Evolutionary conservation across 805 yeast genomes (phyloP).

Genomic region (Candida maris): DNA sequence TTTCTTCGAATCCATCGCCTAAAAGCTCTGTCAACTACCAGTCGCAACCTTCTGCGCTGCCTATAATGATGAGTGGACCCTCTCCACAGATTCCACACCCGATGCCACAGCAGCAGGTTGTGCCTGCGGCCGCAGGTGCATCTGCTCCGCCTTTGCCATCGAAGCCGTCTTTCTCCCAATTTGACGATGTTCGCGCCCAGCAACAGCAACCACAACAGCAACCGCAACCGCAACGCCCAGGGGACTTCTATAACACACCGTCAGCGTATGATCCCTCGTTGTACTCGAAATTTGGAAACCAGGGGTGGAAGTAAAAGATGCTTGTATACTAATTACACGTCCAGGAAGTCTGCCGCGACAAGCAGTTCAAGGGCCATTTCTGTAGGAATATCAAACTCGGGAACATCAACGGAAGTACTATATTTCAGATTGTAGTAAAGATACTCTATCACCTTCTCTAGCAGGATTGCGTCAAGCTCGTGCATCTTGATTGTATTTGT

Average conservation of each 20-base stretch:
- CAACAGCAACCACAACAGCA: constrained; percentile 1
- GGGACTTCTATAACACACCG: constrained; percentile 46
- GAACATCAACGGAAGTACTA: constrained; percentile 59
- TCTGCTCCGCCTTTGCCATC: constrained; percentile 26
- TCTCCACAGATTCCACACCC: constrained; percentile 12
- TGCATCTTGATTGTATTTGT: constrained; percentile 51
- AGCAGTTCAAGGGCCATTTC: constrained; percentile 88
- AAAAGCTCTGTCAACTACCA: constrained; percentile 10
- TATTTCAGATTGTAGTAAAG: constrained; percentile 72
- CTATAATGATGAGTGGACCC: not conserved
- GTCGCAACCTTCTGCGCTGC: constrained; percentile 19
- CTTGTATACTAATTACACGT: constrained; percentile 37
- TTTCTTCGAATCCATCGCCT: constrained; percentile 12
- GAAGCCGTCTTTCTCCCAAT: constrained; percentile 19
- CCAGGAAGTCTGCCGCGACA: constrained; percentile 89
- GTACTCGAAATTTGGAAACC: constrained; percentile 35
- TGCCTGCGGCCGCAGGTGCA: not conserved
- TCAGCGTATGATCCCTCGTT: constrained; percentile 47
- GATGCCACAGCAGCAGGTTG: constrained; percentile 15
- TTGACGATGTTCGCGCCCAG: not conserved
- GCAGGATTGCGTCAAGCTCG: constrained; percentile 66
- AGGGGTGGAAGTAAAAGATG: constrained; percentile 7
- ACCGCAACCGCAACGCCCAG: constrained; percentile 11
- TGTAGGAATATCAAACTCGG: constrained; percentile 89
- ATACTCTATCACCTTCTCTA: constrained; percentile 83